Evolutionary conservation across 495 filamentous ascomycete species (phyloP).

Genomic region (Aspergillus baeticus): DNA sequence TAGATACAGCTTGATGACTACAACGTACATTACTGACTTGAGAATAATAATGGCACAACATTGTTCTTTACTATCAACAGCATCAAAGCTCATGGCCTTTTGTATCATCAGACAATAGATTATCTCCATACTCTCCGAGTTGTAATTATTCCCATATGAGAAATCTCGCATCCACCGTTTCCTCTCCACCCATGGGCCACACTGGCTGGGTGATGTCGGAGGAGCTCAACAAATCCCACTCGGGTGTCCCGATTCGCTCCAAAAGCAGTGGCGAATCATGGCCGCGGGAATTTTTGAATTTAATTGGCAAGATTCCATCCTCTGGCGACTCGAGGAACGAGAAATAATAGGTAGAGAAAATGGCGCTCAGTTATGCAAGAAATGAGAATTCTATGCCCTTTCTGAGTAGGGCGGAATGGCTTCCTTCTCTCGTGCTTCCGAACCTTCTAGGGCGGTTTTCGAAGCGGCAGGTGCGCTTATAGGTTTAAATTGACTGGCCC

Average conservation of each 20-base stretch:
- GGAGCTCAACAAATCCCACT: not conserved
- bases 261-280: constrained; percentile 3
- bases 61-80: no score
- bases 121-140: not conserved
- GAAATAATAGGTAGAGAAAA: not conserved
- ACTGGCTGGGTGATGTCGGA: constrained; percentile 1
- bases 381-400: no score
- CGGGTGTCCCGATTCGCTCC: not conserved
- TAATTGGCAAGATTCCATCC: not conserved
- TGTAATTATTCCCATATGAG: not conserved
- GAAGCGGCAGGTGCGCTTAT: constrained; percentile 19
- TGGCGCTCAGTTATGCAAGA: not conserved
- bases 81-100: no score
- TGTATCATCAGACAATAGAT: no score
- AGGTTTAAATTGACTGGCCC: constrained; percentile 3
- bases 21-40: no score
- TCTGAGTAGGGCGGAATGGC: no score
- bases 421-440: constrained; percentile 8
- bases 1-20: no score
- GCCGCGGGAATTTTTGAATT: not conserved
- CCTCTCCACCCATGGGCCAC: constrained; percentile 13
- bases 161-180: constrained; percentile 1
- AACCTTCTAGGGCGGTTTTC: constrained; percentile 14
- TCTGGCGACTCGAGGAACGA: not conserved
- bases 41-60: no score